Evolutionary conservation across 2,329 filamentous ascomycete species (phyloP).

Genomic region (Dendrostoma leiphaemia): DNA sequence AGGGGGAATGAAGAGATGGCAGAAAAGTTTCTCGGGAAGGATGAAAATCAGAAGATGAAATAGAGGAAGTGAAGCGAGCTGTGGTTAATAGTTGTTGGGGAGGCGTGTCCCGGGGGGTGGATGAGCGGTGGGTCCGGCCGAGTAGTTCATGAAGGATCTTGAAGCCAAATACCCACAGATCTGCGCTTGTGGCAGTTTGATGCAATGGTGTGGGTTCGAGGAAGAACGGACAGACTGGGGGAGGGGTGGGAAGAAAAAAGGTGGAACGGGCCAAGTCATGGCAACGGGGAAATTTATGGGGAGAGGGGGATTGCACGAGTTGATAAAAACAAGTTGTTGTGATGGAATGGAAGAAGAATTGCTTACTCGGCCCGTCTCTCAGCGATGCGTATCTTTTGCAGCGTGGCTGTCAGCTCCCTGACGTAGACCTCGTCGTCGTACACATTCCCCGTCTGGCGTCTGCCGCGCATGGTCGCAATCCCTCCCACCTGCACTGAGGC

Average conservation of each 20-base stretch:
- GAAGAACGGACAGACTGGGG: background rate
- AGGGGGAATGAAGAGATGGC: background rate
- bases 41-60: background rate
- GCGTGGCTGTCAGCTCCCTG: slow-evolving; percentile 13
- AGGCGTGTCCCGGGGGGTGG: no score
- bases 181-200: no score
- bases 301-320: background rate
- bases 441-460: slow-evolving; percentile 12
- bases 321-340: background rate
- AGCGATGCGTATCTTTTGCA: slow-evolving; percentile 17
- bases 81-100: no score
- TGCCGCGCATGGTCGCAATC: slow-evolving; percentile 32
- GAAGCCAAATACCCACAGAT: no score
- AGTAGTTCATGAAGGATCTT: no score
- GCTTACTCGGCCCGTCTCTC: slow-evolving; percentile 17
- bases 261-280: no score
- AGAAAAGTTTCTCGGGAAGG: no score
- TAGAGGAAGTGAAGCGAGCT: no score
- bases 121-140: no score
- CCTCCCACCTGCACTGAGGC: no score
- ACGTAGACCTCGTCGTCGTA: slow-evolving; percentile 18
- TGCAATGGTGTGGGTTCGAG: background rate
- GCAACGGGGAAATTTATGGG: no score
- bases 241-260: background rate
- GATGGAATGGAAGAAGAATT: background rate